phyloP scores from a whole-genome alignment of 352 stramenopile genomes.

The Phytophthora syringae region DNA sequence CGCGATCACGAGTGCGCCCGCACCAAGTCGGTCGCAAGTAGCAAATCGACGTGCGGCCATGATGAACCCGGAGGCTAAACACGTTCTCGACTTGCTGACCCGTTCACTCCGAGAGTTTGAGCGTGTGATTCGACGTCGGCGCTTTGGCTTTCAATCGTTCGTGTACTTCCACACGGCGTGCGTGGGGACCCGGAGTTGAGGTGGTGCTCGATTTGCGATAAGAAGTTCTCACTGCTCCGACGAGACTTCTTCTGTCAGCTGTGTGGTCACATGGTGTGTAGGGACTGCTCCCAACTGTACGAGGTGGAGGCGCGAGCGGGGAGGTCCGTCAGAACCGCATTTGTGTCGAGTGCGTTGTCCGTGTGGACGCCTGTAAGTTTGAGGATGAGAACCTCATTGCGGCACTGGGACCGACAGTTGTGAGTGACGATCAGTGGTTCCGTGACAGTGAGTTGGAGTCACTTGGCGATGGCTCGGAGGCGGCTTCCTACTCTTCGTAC shows the following conservation, averaged over 20 bases:
- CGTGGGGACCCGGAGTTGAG: background rate
- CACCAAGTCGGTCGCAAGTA: background rate
- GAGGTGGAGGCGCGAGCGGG: conserved; percentile 49
- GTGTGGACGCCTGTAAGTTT: conserved; percentile 54
- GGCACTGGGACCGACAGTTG: conserved; percentile 46
- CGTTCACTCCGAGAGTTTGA: conserved; percentile 56
- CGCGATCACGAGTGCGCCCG: conserved; percentile 27
- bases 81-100: conserved; percentile 52
- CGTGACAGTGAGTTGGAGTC: conserved; percentile 25
- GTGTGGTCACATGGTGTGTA: conserved; percentile 50
- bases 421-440: conserved; percentile 35
- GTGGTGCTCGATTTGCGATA: conserved; percentile 41
- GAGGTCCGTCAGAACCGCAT: conserved; percentile 51
- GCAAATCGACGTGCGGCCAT: background rate
- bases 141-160: conserved; percentile 71
- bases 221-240: conserved; percentile 46
- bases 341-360: conserved; percentile 52
- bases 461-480: conserved; percentile 19
- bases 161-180: conserved; percentile 42
- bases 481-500: conserved; percentile 3
- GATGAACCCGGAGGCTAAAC: conserved; percentile 59
- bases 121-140: conserved; percentile 60
- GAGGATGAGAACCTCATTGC: conserved; percentile 52
- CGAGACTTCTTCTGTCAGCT: conserved; percentile 58
- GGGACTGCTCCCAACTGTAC: conserved; percentile 51